Conservation (phyloP, 169 alveolate species). For the Amoebophrya sp. region DNA sequence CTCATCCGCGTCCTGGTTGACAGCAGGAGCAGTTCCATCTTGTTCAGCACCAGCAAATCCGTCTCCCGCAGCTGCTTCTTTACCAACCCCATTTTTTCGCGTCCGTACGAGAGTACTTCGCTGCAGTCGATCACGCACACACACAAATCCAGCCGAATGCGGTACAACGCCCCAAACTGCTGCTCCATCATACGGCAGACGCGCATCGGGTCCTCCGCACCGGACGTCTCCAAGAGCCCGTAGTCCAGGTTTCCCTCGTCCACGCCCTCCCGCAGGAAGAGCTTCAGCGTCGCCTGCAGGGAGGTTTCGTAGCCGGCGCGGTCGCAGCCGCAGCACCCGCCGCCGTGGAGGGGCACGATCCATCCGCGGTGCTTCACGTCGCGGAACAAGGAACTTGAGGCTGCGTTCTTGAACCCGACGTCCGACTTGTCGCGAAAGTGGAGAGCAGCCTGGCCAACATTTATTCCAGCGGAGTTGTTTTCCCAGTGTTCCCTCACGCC, state of each 20-base stretch:
- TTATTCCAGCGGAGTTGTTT: no score
- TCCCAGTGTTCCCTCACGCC: no score
- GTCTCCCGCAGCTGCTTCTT: not conserved
- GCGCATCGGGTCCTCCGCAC: not conserved
- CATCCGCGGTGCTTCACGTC: not conserved
- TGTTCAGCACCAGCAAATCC: not conserved
- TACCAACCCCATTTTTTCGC: not conserved
- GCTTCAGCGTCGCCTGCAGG: not conserved
- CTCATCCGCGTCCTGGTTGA: no score
- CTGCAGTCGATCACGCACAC: not conserved
- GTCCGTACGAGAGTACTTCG: not conserved
- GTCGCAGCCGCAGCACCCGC: conserved; percentile 1
- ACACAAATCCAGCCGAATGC: not conserved
- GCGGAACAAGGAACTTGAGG: not conserved
- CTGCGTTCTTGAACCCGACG: not conserved
- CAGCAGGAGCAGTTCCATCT: not conserved
- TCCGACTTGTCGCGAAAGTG: not conserved
- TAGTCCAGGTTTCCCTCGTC: not conserved
- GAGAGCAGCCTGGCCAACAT: no score
- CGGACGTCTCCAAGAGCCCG: not conserved
- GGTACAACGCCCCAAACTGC: not conserved
- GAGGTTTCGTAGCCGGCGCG: not conserved
- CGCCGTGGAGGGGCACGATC: not conserved
- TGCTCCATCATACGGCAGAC: not conserved
- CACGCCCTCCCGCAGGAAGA: not conserved